Evolutionary conservation across 768 basidiomycete genomes (phyloP).

Genomic region (Calocybe cyanea): DNA sequence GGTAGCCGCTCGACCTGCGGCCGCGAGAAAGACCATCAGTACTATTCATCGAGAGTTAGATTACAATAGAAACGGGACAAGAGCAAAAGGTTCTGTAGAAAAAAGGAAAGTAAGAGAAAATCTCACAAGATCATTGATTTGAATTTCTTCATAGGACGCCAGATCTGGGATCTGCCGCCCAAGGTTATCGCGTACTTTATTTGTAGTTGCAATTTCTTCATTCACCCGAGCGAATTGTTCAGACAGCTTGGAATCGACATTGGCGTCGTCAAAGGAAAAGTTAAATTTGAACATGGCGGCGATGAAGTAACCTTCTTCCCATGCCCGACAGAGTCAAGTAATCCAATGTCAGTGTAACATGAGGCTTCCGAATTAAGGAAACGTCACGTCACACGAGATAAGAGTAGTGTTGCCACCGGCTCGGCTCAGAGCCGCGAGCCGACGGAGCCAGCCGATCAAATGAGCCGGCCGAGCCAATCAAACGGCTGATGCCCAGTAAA

Average conservation of each 20-base stretch:
- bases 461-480: no score
- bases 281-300: slow-evolving; percentile 70
- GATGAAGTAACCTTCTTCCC: background rate
- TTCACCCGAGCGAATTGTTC: slow-evolving; percentile 2
- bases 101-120: background rate
- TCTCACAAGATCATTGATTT: slow-evolving; percentile 23
- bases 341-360: no score
- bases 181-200: background rate
- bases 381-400: no score
- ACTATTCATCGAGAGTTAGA: background rate
- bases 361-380: no score
- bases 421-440: no score
- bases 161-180: background rate
- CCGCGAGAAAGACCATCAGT: slow-evolving; percentile 8
- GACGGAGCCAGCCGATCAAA: no score
- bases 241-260: slow-evolving; percentile 21
- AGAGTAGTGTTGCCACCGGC: no score
- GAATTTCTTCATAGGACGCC: slow-evolving; percentile 29
- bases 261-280: slow-evolving; percentile 53
- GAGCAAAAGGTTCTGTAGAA: slow-evolving; percentile 9
- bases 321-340: background rate
- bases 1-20: slow-evolving; percentile 67
- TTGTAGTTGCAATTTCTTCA: slow-evolving; percentile 3
- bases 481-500: no score
- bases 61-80: slow-evolving; percentile 28